Base-by-base conservation (phyloP, 2,329 filamentous ascomycete genomes). In the Arthrobotrys pseudoclavata region DNA sequence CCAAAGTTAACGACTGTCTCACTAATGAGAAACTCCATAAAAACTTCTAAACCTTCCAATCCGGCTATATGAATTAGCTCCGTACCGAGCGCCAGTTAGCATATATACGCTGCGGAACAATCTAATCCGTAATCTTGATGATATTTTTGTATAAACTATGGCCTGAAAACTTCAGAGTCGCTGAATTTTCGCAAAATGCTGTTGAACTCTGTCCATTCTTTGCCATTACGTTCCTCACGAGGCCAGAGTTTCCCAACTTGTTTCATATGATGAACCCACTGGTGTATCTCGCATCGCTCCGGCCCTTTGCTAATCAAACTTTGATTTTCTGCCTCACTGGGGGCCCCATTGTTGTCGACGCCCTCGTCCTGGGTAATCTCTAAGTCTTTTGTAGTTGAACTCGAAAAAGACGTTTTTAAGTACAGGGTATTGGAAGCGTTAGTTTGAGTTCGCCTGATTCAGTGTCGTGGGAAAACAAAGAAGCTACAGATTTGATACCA, bases 111-210 rank as follows among this genome's bases (percentile, higher is more conserved):
- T 7, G 31, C 18, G 3, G 53, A 15, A n/a, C 6, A 7, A n/a
- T 26, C 22, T 31, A 9, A 5, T 2, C 10, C 55, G 34, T 24
- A 26, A 6, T 13, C 20, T 3, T 9, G 18, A 12, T 62, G 45
- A 18, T 37, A 42, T 3, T 47, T 9, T 10, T 68, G 24, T n/a
- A 50, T n/a, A n/a, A 18, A 42, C 71, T 64, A 76, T 0, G 53
- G 47, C 6, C 13, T 34, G 31, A 62, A 76, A 13, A 24, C 37
- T 24, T 64, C 55, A 6, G 55, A 55, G 1, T 61, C 40, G 20
- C 55, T 37, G 52, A 76, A 64, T 40, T 69, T 76, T 22, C 48
- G 63, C 7, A 76, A n/a, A 13, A 69, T 60, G 2, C 6, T n/a
- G 29, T 42, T 26, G 9, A 76, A 26, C 20, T 57, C 42, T 3